phyloP scores from a whole-genome alignment of 352 stramenopile genomes.

The Phytophthora sp. region DNA sequence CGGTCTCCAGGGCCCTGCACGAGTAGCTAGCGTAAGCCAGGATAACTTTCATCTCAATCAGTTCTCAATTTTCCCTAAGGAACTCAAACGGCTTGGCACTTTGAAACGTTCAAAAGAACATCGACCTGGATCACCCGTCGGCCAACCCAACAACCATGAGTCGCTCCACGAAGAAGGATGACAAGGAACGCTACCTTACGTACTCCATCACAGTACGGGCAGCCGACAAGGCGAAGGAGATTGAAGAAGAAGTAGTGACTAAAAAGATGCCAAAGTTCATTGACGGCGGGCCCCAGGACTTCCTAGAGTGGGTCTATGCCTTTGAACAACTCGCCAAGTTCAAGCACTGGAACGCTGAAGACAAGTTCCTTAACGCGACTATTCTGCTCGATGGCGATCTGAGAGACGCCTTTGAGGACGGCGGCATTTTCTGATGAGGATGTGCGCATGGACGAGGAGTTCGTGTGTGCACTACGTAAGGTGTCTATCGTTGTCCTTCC shows the following conservation, averaged over 20 bases:
- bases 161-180: slow-evolving; percentile 4
- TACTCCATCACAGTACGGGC: slow-evolving; percentile 4
- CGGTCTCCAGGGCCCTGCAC: neutral
- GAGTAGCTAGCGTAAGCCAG: neutral
- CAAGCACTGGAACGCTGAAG: slow-evolving; percentile 12
- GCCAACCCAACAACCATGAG: neutral
- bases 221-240: neutral
- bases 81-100: slow-evolving; percentile 9
- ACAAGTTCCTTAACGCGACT: slow-evolving; percentile 10
- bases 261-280: slow-evolving; percentile 23
- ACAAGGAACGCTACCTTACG: slow-evolving; percentile 17
- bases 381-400: slow-evolving; percentile 10
- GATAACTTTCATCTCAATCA: slow-evolving; percentile 4
- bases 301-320: slow-evolving; percentile 7
- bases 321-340: slow-evolving; percentile 1
- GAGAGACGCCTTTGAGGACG: neutral
- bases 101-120: slow-evolving; percentile 13
- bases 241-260: slow-evolving; percentile 10
- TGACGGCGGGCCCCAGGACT: slow-evolving; percentile 9
- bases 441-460: slow-evolving; percentile 3
- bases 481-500: slow-evolving; percentile 1
- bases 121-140: slow-evolving; percentile 11
- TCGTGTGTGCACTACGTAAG: neutral
- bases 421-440: slow-evolving; percentile 1
- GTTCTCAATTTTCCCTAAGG: slow-evolving; percentile 1